These are phyloP conservation scores for Fragaria nilgerrensis DNA, from an alignment of 306 rosid genomes.

Conservation along the genomic window DNA sequence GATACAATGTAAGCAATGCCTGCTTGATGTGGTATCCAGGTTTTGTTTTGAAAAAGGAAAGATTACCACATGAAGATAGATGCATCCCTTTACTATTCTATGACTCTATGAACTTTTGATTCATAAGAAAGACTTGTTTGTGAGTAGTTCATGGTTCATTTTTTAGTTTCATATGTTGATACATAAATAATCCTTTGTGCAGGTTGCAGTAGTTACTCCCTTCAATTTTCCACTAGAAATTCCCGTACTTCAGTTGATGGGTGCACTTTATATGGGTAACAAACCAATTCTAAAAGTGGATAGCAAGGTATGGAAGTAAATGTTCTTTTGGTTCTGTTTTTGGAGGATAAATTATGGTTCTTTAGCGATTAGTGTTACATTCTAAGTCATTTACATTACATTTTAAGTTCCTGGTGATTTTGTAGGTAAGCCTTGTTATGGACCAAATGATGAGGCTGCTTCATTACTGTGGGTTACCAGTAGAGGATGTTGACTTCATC, in stretches of 20 bases:
- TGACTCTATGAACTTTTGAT: neutral
- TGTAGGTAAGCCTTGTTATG: conserved; percentile 96
- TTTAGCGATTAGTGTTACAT: neutral
- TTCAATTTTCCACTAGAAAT: conserved; percentile 96
- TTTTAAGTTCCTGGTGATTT: neutral
- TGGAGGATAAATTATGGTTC: neutral
- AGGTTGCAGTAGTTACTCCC: conserved; percentile 95
- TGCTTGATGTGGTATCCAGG: conserved; percentile 16
- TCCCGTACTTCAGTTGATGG: conserved; percentile 97
- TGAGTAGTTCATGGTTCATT: neutral
- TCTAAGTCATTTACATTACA: neutral
- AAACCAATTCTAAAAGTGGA: conserved; percentile 94
- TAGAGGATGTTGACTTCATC: conserved; percentile 82
- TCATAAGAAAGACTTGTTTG: neutral
- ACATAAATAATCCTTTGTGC: conserved; percentile 25
- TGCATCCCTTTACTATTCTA: conserved; percentile 11
- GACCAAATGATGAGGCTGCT: conserved; percentile 94
- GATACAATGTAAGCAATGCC: conserved; percentile 4
- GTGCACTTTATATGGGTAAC: conserved; percentile 99
- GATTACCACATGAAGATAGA: conserved; percentile 13
- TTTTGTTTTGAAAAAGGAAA: conserved; percentile 20
- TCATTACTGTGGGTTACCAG: conserved; percentile 85
- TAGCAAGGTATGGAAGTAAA: conserved; percentile 61
- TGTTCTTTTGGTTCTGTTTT: neutral
- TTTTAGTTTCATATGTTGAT: conserved; percentile 8